Evolutionary conservation across 2,329 filamentous ascomycete species (phyloP), one percentile per base, ranked within the genome.

Genomic region (Diaporthe batatas): DNA sequence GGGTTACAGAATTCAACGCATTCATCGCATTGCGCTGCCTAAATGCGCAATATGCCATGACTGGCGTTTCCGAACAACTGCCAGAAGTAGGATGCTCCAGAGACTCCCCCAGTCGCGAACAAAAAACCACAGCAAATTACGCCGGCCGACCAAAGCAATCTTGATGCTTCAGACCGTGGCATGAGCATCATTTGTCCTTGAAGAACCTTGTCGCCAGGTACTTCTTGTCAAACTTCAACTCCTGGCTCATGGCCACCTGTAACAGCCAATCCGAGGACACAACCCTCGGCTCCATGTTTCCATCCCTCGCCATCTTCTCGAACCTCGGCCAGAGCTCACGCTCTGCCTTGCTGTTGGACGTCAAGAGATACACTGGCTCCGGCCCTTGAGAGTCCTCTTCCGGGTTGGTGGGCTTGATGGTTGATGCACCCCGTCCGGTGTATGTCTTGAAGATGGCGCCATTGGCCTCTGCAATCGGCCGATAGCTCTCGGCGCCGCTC

Each of bases 251-350:
- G 6, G 94, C 94, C 73, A 95, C 91, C 79, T 95, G 92, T 72
- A 99, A 84, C 77, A 99, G 82, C 96, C 96, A 99, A 80, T 99
- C 95, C 3, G 93, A 90, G 59, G 89, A 89, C 32, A 98, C 94
- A 53, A 99, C 91, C 69, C 93, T 88, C 3, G 95, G 92, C 76
- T 91, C 88, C 88, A 96, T 95, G 79, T 94, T 92, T 57, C 93
- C 92, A 77, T 91, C 92, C 75, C 87, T 84, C 2, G 94, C 95
- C 89, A 97, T 91, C 68, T 93, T 90, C 71, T 90, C 87, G 81
- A 99, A 99, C 73, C 91, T 91, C 18, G 87, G 85, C 94, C 95
- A 98, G 71, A 98, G 83, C 75, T 89, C 88, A 80, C 88, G 88
- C 81, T 98, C 95, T 2, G 91, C 88, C 11, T 86, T 80, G 62